Percentiles rank a stretch among this genome's conserved stretches.
phyloP scores from a whole-genome alignment of 163 green algal genomes.

The Trebouxia gelatinosa region DNA sequence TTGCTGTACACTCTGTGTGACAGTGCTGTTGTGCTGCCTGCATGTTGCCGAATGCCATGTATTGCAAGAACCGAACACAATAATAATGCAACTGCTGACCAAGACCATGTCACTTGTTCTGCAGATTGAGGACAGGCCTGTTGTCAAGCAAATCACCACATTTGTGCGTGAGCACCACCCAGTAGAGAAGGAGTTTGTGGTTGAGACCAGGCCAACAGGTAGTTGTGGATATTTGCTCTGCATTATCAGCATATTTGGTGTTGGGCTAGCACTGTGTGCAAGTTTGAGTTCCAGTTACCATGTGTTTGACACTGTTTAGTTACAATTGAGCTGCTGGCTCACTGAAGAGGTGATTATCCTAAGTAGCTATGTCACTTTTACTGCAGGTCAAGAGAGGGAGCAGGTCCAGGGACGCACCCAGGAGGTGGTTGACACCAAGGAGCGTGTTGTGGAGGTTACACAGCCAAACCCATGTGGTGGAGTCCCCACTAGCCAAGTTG shows the following conservation, averaged over 20 bases:
- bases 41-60: too few relatives aligned
- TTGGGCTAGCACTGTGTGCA: not conserved
- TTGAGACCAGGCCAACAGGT: conserved; percentile 34
- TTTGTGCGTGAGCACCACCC: conserved; percentile 29
- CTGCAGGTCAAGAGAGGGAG: conserved; percentile 20
- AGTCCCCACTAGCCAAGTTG: conserved; percentile 5
- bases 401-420: not conserved
- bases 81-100: too few relatives aligned
- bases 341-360: not conserved
- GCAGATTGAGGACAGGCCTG: conserved; percentile 27
- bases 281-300: too few relatives aligned
- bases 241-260: not conserved
- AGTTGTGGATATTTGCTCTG: not conserved
- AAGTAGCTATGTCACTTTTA: not conserved
- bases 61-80: too few relatives aligned
- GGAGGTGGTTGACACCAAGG: conserved; percentile 24
- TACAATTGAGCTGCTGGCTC: not conserved
- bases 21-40: too few relatives aligned
- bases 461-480: conserved; percentile 24
- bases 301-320: not conserved
- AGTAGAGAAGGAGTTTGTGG: conserved; percentile 40
- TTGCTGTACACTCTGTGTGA: not conserved
- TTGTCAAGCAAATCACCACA: conserved; percentile 31
- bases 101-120: too few relatives aligned
- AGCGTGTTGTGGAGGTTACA: conserved; percentile 14